Evolutionary conservation across 2,329 filamentous ascomycete genomes (phyloP).

Genomic region (Trichoderma hamatum): DNA sequence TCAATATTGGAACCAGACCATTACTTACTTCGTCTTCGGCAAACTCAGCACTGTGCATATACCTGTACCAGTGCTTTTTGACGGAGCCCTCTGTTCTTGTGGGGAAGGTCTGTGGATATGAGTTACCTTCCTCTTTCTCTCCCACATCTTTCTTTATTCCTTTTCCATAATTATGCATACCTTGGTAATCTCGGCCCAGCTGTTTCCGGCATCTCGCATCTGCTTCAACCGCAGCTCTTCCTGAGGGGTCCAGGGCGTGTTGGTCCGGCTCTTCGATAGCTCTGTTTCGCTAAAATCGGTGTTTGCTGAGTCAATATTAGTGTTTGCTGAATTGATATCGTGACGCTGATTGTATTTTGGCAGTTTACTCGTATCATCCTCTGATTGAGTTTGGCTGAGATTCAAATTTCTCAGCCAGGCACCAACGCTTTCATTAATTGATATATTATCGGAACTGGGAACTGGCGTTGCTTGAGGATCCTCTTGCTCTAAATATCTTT

Average conservation of each 20-base stretch:
- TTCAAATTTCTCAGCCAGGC: not conserved
- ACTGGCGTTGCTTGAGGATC: not conserved
- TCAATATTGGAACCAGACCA: slow-evolving; percentile 18
- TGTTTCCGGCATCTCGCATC: slow-evolving; percentile 90
- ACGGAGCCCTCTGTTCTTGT: slow-evolving; percentile 94
- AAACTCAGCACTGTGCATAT: slow-evolving; percentile 99
- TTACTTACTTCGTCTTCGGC: slow-evolving; percentile 89
- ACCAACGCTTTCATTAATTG: not conserved
- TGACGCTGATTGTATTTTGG: not conserved
- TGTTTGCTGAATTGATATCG: not conserved
- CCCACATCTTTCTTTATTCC: too few relatives aligned
- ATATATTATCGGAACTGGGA: not conserved
- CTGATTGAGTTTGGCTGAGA: not conserved
- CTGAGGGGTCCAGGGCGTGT: slow-evolving; percentile 95
- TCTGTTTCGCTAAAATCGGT: not conserved
- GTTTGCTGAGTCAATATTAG: not conserved
- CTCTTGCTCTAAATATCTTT: not conserved
- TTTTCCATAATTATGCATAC: slow-evolving; percentile 73
- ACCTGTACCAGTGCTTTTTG: slow-evolving; percentile 99
- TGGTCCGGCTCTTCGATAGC: slow-evolving; percentile 75
- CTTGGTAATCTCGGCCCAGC: slow-evolving; percentile 98
- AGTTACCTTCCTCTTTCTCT: not conserved
- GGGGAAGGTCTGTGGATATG: slow-evolving; percentile 73
- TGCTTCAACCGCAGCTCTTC: slow-evolving; percentile 91
- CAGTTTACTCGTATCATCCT: not conserved